Conservation (phyloP, 1,284 basidiomycete species). For the Trichosporon sp. region DNA sequence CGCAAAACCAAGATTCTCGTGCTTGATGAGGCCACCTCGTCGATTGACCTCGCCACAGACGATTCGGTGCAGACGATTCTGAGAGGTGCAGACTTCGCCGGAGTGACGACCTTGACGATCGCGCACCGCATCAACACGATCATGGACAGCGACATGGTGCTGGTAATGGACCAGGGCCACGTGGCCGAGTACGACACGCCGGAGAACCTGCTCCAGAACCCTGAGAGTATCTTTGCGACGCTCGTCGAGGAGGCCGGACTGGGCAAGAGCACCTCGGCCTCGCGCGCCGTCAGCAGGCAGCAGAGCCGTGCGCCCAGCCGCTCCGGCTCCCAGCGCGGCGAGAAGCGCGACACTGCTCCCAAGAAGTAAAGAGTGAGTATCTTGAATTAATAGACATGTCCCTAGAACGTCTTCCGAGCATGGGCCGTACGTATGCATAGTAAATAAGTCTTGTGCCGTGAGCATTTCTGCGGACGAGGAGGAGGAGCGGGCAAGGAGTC, state of each 20-base stretch:
- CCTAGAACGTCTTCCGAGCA: not conserved
- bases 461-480: not conserved
- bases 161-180: constrained; percentile 78
- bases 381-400: constrained; percentile 3
- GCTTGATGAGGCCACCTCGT: constrained; percentile 69
- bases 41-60: constrained; percentile 87
- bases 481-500: not conserved
- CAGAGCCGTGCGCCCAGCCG: constrained; percentile 11
- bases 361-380: not conserved
- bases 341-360: not conserved
- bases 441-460: not conserved
- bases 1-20: constrained; percentile 83
- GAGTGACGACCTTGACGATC: constrained; percentile 78
- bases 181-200: constrained; percentile 77
- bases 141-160: constrained; percentile 77
- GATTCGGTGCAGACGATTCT: constrained; percentile 61
- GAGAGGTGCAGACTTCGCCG: constrained; percentile 56
- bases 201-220: constrained; percentile 62
- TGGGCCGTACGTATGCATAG: constrained; percentile 2
- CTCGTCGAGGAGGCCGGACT: constrained; percentile 42
- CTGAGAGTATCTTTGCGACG: constrained; percentile 35
- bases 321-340: constrained; percentile 6
- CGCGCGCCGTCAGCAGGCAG: not conserved
- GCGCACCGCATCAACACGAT: constrained; percentile 86
- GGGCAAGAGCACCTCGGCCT: constrained; percentile 18